phyloP scores from a whole-genome alignment of 2,329 filamentous ascomycete species.

The Aspergillus nomiae region DNA sequence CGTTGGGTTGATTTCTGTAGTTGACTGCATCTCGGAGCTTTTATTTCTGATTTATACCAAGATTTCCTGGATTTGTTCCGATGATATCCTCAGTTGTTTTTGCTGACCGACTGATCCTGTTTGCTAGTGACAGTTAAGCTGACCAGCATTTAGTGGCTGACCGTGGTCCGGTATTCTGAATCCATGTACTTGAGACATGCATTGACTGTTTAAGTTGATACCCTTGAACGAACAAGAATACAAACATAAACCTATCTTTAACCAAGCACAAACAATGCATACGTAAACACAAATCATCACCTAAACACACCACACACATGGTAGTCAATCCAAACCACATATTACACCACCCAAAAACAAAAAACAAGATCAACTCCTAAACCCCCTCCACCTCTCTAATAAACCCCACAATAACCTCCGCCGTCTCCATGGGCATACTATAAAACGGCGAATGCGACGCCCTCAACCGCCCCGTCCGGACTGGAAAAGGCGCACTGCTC shows the following conservation, averaged over 20 bases:
- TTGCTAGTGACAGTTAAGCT: not conserved
- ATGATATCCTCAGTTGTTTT: not conserved
- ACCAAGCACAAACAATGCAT: not conserved
- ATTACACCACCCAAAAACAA: not conserved
- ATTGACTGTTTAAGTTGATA: not conserved
- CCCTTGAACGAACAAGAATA: not conserved
- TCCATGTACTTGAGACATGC: not conserved
- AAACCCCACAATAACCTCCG: slow-evolving; percentile 20
- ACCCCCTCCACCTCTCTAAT: not conserved
- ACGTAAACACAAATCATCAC: not conserved
- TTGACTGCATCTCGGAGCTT: not conserved
- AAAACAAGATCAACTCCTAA: not conserved
- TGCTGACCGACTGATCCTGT: not conserved
- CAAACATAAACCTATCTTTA: not conserved
- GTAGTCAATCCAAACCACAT: not conserved
- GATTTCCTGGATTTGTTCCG: not conserved
- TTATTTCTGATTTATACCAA: not conserved
- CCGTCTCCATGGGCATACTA: slow-evolving; percentile 38
- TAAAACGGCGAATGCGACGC: slow-evolving; percentile 47
- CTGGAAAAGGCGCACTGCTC: not conserved
- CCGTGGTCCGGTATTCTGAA: not conserved
- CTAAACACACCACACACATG: no score
- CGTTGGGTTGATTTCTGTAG: not conserved
- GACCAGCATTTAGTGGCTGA: not conserved
- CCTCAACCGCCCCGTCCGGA: slow-evolving; percentile 24